These are phyloP conservation scores for Cladophialophora carrionii DNA, from an alignment of 2,329 filamentous ascomycete species.

Conservation along the genomic window DNA sequence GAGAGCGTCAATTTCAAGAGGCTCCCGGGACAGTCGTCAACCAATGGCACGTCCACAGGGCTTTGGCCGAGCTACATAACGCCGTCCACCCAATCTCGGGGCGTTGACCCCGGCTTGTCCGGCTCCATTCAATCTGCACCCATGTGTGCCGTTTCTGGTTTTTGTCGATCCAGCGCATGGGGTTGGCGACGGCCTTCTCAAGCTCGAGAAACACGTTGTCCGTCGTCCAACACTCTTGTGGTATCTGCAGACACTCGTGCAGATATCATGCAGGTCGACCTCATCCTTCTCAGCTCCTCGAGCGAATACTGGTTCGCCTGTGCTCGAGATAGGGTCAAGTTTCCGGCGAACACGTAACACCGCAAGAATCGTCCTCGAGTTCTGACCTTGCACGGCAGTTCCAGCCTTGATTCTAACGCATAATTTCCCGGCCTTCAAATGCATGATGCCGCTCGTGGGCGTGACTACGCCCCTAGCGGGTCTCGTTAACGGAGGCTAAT, in stretches of 20 bases:
- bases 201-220: constrained; percentile 14
- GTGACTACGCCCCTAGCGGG: constrained; percentile 15
- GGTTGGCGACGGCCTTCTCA: constrained; percentile 11
- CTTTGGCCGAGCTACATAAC: constrained; percentile 6
- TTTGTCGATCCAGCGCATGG: constrained; percentile 7
- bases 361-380: constrained; percentile 3
- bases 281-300: constrained; percentile 13
- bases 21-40: constrained; percentile 29
- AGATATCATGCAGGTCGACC: constrained; percentile 21
- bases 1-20: constrained; percentile 16
- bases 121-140: constrained; percentile 16
- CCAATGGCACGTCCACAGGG: constrained; percentile 6
- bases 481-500: constrained; percentile 28
- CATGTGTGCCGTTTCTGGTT: constrained; percentile 10
- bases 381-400: constrained; percentile 1
- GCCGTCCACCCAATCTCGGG: constrained; percentile 24
- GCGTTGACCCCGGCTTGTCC: constrained; percentile 6
- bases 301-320: background rate
- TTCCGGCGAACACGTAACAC: constrained; percentile 26
- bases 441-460: constrained; percentile 10
- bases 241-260: background rate
- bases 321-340: constrained; percentile 18
- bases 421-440: constrained; percentile 24
- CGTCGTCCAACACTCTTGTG: constrained; percentile 13
- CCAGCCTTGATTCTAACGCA: constrained; percentile 25